Percentiles rank a stretch among this genome's conserved stretches.
Conservation (phyloP, 495 filamentous ascomycete species). For the Daldinia grandis region DNA sequence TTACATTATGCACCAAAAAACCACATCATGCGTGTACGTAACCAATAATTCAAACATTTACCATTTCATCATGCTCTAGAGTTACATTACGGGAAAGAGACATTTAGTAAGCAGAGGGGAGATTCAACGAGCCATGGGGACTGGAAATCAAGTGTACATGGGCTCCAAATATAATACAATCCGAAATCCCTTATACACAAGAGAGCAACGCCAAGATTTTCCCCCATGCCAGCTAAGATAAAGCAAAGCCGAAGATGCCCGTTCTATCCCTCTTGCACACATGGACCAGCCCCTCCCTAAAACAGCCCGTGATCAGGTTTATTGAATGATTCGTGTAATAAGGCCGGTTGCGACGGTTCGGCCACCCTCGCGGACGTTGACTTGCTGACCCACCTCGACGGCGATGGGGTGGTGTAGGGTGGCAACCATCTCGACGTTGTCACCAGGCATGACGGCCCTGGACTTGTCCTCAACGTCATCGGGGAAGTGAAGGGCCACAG, state of each 20-base stretch:
- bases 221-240: constrained; percentile 35
- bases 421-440: constrained; percentile 97
- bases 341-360: constrained; percentile 92
- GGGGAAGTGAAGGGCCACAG: constrained; percentile 81
- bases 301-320: constrained; percentile 41
- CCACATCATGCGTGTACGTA: background rate
- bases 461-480: constrained; percentile 73
- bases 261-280: constrained; percentile 30
- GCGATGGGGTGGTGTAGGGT: constrained; percentile 82
- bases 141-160: constrained; percentile 36
- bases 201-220: constrained; percentile 36
- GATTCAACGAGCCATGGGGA: constrained; percentile 40
- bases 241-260: constrained; percentile 35
- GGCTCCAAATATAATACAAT: constrained; percentile 34
- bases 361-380: constrained; percentile 97
- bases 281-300: constrained; percentile 26
- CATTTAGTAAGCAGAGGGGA: constrained; percentile 40
- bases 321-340: constrained; percentile 83
- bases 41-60: constrained; percentile 7
- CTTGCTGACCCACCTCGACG: constrained; percentile 86
- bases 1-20: background rate
- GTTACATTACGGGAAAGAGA: constrained; percentile 14
- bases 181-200: constrained; percentile 41
- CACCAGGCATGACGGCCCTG: constrained; percentile 93
- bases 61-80: constrained; percentile 30